Evolutionary conservation across 164 flowering plant genomes (phyloP), one percentile per base, ranked within the genome.

Genomic region (Tinospora cordifolia): DNA sequence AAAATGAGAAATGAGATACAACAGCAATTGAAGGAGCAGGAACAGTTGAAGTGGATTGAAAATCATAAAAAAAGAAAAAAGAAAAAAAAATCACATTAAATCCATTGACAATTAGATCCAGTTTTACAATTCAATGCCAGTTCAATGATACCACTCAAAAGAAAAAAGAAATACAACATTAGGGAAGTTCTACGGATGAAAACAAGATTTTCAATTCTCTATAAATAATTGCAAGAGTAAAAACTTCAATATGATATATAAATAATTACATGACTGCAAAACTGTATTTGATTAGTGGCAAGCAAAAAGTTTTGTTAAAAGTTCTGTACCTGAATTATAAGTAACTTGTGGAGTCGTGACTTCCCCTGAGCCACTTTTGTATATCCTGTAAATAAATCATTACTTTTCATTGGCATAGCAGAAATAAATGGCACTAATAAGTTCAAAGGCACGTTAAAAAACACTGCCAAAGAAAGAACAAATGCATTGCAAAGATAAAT

Each of bases 331-430:
- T 90, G 94, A 73, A 65, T 49, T 1, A 79, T 13, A 66, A 92
- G 57, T 73, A 90, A 74, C 13, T 59, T 21, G 34, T 62, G 47
- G 49, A 92, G 88, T 19, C 83, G 85, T 72, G 87, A 83, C 79
- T 89, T 90, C 41, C 85, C 88, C 63, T 81, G 68, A 63, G 96
- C 87, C 0, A 92, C 98, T 76, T 81, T 88, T 22, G 83, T 81
- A 67, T 90, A 92, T 73, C 98, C 98, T 92, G 68, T 65, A 71
- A 69, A 58, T 39, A 5, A 60, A 25, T 8, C 49, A 21, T 19
- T 54, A 4, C 36, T 54, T 47, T 14, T 54, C 10, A 1, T 54
- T 54, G 60, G 60, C 4, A n/a, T 6, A 54, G 60, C 21, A 54
- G 47, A 44, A 19, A 54, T 54, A 54, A 6, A 17, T 19, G 60